phyloP scores from a whole-genome alignment of 805 yeast genomes.

The Kodamaea kaohsiungensis region DNA sequence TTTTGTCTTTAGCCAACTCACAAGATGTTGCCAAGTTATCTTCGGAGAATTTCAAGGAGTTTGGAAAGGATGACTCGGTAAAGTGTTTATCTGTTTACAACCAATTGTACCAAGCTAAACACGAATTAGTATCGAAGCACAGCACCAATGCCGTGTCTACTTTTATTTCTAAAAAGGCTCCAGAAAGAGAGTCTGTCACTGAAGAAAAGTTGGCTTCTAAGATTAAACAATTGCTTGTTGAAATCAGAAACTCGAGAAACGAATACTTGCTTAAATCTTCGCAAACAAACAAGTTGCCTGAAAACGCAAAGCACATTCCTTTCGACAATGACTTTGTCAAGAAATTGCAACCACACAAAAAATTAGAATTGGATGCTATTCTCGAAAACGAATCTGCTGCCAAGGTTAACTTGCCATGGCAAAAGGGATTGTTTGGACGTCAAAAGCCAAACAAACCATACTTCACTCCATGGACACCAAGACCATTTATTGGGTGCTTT shows the following conservation, averaged over 20 bases:
- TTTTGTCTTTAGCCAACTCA: constrained; percentile 35
- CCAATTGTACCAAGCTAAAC: constrained; percentile 28
- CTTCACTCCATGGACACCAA: constrained; percentile 96
- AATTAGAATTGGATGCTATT: constrained; percentile 46
- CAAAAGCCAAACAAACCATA: constrained; percentile 73
- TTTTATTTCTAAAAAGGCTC: constrained; percentile 34
- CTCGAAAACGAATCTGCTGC: constrained; percentile 52
- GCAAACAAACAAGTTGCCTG: constrained; percentile 29
- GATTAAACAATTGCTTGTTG: constrained; percentile 38
- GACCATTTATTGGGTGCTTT: constrained; percentile 90
- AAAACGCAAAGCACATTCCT: constrained; percentile 26
- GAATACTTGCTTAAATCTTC: constrained; percentile 34
- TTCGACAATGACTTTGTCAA: constrained; percentile 28
- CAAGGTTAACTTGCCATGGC: constrained; percentile 74
- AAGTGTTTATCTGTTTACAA: constrained; percentile 38
- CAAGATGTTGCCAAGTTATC: constrained; percentile 22
- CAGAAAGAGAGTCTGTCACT: constrained; percentile 29
- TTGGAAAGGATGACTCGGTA: constrained; percentile 25
- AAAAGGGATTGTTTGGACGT: constrained; percentile 75
- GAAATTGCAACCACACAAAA: constrained; percentile 31
- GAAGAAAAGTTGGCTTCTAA: constrained; percentile 34
- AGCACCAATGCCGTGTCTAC: constrained; percentile 22
- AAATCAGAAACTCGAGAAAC: constrained; percentile 34
- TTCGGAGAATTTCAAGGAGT: constrained; percentile 19
- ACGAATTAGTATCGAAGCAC: constrained; percentile 22